Evolutionary conservation across 352 stramenopile species (phyloP).

Genomic region (Globisporangium ultimum): DNA sequence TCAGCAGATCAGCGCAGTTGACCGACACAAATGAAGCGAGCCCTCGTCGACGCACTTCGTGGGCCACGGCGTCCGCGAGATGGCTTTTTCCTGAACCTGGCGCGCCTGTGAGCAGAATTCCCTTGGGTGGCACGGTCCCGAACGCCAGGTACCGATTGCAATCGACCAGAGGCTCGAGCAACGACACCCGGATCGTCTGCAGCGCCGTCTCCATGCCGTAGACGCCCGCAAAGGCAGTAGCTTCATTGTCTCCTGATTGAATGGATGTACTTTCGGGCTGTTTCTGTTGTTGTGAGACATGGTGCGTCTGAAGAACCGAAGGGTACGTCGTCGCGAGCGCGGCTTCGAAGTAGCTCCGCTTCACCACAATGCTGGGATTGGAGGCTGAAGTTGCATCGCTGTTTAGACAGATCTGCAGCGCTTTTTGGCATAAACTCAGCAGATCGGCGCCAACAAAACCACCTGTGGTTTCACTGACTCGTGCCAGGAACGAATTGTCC

Average conservation of each 20-base stretch:
- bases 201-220: conserved; percentile 98
- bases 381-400: conserved; percentile 5
- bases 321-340: conserved; percentile 92
- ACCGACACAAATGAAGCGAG: conserved; percentile 86
- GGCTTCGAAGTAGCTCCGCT: conserved; percentile 64
- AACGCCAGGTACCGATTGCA: conserved; percentile 95
- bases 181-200: conserved; percentile 92
- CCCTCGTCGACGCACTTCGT: conserved; percentile 52
- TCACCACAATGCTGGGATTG: conserved; percentile 7
- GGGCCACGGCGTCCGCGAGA: conserved; percentile 71
- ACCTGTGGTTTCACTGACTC: conserved; percentile 93
- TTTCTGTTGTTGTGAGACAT: conserved; percentile 80
- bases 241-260: conserved; percentile 9
- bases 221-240: conserved; percentile 73
- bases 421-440: conserved; percentile 70
- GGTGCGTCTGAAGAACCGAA: conserved; percentile 94
- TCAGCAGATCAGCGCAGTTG: conserved; percentile 85
- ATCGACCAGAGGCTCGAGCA: conserved; percentile 97
- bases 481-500: conserved; percentile 71
- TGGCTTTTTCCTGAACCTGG: conserved; percentile 98
- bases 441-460: conserved; percentile 92
- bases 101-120: conserved; percentile 98
- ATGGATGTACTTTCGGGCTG: conserved; percentile 29
- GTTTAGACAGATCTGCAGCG: conserved; percentile 63
- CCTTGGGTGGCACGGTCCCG: conserved; percentile 94